Evolutionary conservation across 129 eudicot species (phyloP), one percentile per base, ranked within the genome.

Genomic region (Escallonia herrerae): DNA sequence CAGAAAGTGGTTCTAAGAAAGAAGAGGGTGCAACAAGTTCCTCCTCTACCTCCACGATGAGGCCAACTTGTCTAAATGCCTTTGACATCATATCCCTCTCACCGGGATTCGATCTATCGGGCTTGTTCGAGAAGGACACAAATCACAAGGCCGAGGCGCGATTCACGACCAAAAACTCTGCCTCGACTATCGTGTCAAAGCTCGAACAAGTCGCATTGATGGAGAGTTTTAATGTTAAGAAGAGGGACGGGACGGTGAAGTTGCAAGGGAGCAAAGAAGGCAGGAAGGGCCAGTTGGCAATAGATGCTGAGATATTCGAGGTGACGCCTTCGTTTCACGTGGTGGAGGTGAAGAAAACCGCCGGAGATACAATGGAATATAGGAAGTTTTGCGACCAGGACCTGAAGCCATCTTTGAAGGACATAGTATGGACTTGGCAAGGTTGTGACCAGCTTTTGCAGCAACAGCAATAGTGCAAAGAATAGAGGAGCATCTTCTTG

Each of bases 71-170:
- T 44, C 52, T 91, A 65, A 91, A 91, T 40, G 97, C 97, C 0
- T 91, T 91, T n/a, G 96, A 91, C 15, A 79, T 91, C 53, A 91
- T 91, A n/a, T 87, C 94, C 2, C 75, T 78, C 9, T 76, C 95
- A 3, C 63, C 61, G 3, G 94, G 90, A 5, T 83, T 91, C 43
- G 69, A 91, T 70, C 78, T 91, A n/a, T 83, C 90, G 3, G 81
- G 85, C 37, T 49, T 91, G 15, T 87, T 87, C 12, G 90, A 84
- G 71, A 54, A 74, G 3, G 70, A 71, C n/a, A 60, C 33, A 40
- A 62, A 41, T 6, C 68, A 51, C 11, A 77, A 70, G 62, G 44
- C 66, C 0, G 82, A 89, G 61, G 65, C 78, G 5, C 79, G 94
- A 54, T 91, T 91, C 75, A 80, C 94, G 1, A 78, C 86, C n/a